Evolutionary conservation across 306 rosid species (phyloP), one percentile per base, ranked within the genome.

Genomic region (Inga oerstediana): DNA sequence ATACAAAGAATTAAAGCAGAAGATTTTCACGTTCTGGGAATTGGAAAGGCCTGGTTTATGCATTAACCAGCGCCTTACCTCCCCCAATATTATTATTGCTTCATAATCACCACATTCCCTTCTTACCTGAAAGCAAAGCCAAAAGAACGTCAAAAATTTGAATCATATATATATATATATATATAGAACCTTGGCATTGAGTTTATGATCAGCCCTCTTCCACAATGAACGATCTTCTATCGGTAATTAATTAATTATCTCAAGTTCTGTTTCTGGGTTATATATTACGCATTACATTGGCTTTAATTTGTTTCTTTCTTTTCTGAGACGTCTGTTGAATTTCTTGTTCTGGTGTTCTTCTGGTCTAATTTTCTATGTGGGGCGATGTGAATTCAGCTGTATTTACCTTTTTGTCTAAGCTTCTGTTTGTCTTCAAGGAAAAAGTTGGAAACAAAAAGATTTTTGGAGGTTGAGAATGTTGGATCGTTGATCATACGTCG

Each of bases 201-300:
- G 39, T 56, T 86, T 72, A 62, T 39, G 43, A 39, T 65, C 73
- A 69, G 66, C 82, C 83, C 77, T 74, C 78, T 81, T 87, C 84
- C 59, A 93, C 88, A 80, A 94, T 94, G 98, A 94, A 94, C 89
- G 98, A 94, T 83, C 98, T 94, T 84, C 90, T 93, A 51, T 73
- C 92, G 93, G 97, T 94, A 90, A 85, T 82, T 5, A 39, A 46
- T 27, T 66, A 1, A 37, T 79, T 81, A 27, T 37, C 7, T 24
- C 44, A 7, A 5, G 1, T 77, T 92, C 15, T 43, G 32, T 41
- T 3, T n/a, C 48, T 24, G 27, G 37, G 44, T 13, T n/a, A 70
- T 39, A 39, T 39, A 39, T 79, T 22, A 32, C 43, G 27, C 62
- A 11, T 70, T 30, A 35, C 61, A 62, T 52, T 9, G 66, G 34